Evolutionary conservation across 2,329 filamentous ascomycete genomes (phyloP).

Genomic region (Xylariomycetidae sp.): DNA sequence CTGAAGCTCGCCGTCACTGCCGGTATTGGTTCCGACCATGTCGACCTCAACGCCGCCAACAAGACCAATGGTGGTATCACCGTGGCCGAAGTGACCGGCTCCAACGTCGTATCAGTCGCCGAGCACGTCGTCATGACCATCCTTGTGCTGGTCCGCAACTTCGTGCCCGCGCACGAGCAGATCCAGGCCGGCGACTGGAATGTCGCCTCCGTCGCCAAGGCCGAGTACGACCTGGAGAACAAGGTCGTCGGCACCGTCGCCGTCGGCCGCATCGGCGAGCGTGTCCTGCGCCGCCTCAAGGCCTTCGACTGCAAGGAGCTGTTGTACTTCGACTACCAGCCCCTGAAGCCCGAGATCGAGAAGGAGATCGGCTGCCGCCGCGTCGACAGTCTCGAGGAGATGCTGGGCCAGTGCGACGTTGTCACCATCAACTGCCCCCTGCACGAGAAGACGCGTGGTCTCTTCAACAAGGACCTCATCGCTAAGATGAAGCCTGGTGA

Average conservation of each 20-base stretch:
- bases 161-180: constrained; percentile 94
- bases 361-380: constrained; percentile 92
- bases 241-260: constrained; percentile 98
- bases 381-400: constrained; percentile 85
- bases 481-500: constrained; percentile 96
- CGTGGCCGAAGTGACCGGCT: constrained; percentile 95
- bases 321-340: constrained; percentile 99
- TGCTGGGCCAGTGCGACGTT: constrained; percentile 89
- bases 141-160: constrained; percentile 93
- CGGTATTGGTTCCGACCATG: constrained; percentile 97
- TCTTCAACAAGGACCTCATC: constrained; percentile 99
- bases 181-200: constrained; percentile 88
- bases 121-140: constrained; percentile 99
- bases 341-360: constrained; percentile 77
- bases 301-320: constrained; percentile 99
- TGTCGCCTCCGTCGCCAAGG: constrained; percentile 93
- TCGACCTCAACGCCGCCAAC: constrained; percentile 96
- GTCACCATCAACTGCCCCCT: constrained; percentile 99
- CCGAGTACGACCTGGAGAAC: constrained; percentile 94
- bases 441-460: constrained; percentile 92
- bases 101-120: constrained; percentile 96
- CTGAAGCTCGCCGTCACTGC: constrained; percentile 96
- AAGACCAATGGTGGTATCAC: constrained; percentile 97
- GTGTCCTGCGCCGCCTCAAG: constrained; percentile 92
- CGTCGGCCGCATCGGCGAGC: constrained; percentile 96